phyloP scores from a whole-genome alignment of 1,284 basidiomycete genomes.

The Rugosomyces carneus region DNA sequence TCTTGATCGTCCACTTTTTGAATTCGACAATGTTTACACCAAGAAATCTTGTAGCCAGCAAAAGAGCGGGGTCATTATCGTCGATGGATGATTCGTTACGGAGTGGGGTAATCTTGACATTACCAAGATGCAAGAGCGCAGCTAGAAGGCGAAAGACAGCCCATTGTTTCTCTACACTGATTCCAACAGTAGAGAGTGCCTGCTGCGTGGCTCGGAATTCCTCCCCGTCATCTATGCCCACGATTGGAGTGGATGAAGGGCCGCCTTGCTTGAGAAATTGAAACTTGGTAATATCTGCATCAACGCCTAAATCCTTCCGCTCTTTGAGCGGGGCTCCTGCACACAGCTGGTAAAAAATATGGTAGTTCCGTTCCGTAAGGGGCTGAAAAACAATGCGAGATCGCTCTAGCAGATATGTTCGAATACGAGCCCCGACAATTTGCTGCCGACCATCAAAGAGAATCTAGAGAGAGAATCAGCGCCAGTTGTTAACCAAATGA shows the following conservation, averaged over 20 bases:
- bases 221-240: slow-evolving; percentile 91
- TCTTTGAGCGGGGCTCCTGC: slow-evolving; percentile 95
- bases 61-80: slow-evolving; percentile 79
- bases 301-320: slow-evolving; percentile 89
- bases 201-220: slow-evolving; percentile 94
- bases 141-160: slow-evolving; percentile 94
- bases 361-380: slow-evolving; percentile 95
- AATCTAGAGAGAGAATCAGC: slow-evolving; percentile 50
- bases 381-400: slow-evolving; percentile 98
- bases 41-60: slow-evolving; percentile 82
- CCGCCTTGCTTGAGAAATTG: slow-evolving; percentile 94
- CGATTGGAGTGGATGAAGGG: slow-evolving; percentile 77
- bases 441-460: slow-evolving; percentile 93
- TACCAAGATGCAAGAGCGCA: slow-evolving; percentile 92
- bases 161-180: slow-evolving; percentile 97
- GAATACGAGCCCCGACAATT: slow-evolving; percentile 96
- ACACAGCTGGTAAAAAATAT: slow-evolving; percentile 99
- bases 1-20: slow-evolving; percentile 99
- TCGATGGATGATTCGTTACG: slow-evolving; percentile 84
- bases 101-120: slow-evolving; percentile 82
- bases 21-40: slow-evolving; percentile 92
- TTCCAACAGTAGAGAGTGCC: slow-evolving; percentile 94
- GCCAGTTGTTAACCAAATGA: not conserved
- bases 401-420: slow-evolving; percentile 96
- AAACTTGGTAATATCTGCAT: slow-evolving; percentile 83